Evolutionary conservation across 176 grass and related monocot species (phyloP).

Genomic region (Aegilops longissima): DNA sequence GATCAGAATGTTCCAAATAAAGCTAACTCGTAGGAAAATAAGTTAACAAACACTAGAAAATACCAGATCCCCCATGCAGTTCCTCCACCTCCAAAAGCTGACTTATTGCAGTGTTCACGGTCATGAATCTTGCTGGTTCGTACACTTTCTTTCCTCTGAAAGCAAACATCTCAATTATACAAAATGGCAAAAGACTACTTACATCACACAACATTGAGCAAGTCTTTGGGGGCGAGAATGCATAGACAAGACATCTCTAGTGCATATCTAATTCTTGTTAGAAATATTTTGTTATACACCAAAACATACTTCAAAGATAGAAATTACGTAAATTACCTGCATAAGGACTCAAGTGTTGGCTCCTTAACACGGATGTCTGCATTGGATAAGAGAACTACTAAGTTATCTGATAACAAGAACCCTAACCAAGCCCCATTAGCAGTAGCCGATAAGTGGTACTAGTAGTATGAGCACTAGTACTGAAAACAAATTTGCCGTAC

Average conservation of each 20-base stretch:
- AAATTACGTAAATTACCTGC: constrained; percentile 46
- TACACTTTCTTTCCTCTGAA: constrained; percentile 91
- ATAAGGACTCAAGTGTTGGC: constrained; percentile 85
- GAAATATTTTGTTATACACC: not conserved
- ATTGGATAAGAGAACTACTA: constrained; percentile 2
- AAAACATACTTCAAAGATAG: not conserved
- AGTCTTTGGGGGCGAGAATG: not conserved
- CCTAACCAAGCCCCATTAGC: not conserved
- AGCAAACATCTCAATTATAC: constrained; percentile 23
- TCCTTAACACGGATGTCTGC: constrained; percentile 97
- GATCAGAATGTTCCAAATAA: not conserved
- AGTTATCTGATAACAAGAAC: not conserved
- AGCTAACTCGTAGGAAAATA: not conserved
- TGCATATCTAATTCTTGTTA: not conserved
- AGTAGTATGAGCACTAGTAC: not conserved
- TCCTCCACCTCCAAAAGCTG: constrained; percentile 91
- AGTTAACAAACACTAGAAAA: not conserved
- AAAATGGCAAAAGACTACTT: not conserved
- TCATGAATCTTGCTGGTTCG: constrained; percentile 92
- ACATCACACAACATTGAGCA: not conserved
- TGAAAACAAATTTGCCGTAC: not conserved
- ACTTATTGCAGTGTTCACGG: constrained; percentile 82
- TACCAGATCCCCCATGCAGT: constrained; percentile 58
- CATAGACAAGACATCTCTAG: not conserved
- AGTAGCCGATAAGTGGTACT: not conserved